A percentile compares a stretch with the other conserved stretches of the same genome.
Evolutionary conservation across 78 protist genomes (phyloP).

Genomic region (Dictyostelium purpureum): DNA sequence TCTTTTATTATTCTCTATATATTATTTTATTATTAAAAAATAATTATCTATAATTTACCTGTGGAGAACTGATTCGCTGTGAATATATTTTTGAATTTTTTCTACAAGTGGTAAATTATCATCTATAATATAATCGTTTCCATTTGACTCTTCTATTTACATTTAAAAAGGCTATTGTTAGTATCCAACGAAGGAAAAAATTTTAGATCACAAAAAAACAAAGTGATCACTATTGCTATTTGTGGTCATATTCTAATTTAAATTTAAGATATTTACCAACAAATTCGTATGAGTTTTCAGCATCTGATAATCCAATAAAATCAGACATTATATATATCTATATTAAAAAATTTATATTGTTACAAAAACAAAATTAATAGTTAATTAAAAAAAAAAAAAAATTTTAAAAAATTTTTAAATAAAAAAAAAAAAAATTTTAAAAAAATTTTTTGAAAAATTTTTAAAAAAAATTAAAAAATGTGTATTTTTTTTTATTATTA

Average conservation of each 20-base stretch:
- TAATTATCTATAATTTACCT: neutral
- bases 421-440: no score
- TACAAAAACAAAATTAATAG: no score
- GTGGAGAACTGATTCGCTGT: slow-evolving; percentile 39
- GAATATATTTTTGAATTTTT: slow-evolving; percentile 60
- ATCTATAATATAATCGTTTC: slow-evolving; percentile 42
- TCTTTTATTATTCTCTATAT: neutral
- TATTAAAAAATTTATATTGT: no score
- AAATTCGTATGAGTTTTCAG: neutral
- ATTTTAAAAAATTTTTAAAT: no score
- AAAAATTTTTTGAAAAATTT: no score
- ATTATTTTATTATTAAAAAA: neutral
- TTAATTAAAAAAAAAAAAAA: no score
- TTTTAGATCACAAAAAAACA: neutral
- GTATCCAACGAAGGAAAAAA: neutral
- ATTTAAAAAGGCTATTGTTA: neutral
- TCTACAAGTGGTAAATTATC: slow-evolving; percentile 42
- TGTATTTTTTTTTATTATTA: no score
- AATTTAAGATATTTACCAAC: neutral
- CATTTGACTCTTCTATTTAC: neutral
- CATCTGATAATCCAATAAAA: slow-evolving; percentile 24
- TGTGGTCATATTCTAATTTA: no score
- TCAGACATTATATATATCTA: slow-evolving; percentile 5
- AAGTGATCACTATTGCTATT: neutral
- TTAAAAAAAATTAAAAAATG: no score